Evolutionary conservation across 108 stramenopile genomes (phyloP).

Genomic region (Fistulifera pelliculosa): DNA sequence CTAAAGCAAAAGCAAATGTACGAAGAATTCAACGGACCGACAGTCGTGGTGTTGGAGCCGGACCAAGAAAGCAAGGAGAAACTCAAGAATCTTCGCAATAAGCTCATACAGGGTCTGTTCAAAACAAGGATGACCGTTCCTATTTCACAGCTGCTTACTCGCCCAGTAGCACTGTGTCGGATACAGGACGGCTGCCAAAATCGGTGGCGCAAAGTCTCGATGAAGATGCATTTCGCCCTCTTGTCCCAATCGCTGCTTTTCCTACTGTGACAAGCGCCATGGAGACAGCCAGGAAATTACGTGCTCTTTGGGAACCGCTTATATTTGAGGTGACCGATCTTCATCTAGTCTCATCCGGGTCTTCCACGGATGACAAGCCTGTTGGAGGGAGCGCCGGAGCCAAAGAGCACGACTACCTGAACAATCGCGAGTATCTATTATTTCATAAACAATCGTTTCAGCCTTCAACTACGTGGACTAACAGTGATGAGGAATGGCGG

Average conservation of each 20-base stretch:
- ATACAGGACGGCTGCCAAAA: neutral
- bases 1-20: constrained; percentile 1
- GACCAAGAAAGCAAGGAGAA: constrained; percentile 38
- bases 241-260: constrained; percentile 61
- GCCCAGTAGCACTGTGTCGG: neutral
- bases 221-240: constrained; percentile 42
- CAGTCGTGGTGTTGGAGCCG: constrained; percentile 62
- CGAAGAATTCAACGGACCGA: constrained; percentile 59
- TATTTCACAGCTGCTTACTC: neutral
- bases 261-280: constrained; percentile 39
- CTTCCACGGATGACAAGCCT: too few relatives aligned
- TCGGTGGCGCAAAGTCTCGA: constrained; percentile 23
- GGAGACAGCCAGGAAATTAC: constrained; percentile 49
- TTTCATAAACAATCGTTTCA: neutral
- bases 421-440: neutral
- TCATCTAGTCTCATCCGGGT: constrained; percentile 39
- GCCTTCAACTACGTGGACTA: neutral
- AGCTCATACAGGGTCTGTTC: constrained; percentile 27
- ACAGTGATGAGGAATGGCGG: neutral
- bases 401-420: neutral
- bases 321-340: constrained; percentile 57
- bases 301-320: constrained; percentile 59
- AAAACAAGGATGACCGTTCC: neutral
- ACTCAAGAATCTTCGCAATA: constrained; percentile 39
- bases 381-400: too few relatives aligned